Evolutionary conservation across 2,329 filamentous ascomycete species (phyloP).

Genomic region (Myriosclerotinia duriaeana): DNA sequence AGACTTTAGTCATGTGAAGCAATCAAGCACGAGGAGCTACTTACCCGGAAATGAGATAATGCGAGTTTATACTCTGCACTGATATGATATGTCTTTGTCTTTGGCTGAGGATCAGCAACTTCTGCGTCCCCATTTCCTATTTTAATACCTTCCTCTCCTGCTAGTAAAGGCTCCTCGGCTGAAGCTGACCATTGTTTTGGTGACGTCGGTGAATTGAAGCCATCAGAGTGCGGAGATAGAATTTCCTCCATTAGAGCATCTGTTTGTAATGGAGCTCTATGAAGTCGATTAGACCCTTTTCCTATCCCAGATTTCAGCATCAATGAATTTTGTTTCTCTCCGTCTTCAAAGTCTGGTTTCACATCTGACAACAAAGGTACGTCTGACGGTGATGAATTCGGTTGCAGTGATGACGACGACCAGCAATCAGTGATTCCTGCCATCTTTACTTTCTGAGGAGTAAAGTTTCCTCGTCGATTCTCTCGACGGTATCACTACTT

Average conservation of each 20-base stretch:
- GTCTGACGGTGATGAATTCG: background rate
- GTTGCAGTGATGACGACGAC: background rate
- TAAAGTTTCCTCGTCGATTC: background rate
- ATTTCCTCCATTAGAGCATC: constrained; percentile 14
- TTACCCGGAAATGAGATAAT: constrained; percentile 18
- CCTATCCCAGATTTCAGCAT: background rate
- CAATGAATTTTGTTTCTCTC: background rate
- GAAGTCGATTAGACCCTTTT: background rate
- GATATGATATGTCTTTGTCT: background rate
- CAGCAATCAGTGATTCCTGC: background rate
- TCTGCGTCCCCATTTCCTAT: background rate
- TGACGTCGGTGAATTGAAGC: constrained; percentile 3
- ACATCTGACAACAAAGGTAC: constrained; percentile 12
- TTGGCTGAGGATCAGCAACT: background rate
- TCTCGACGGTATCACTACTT: background rate
- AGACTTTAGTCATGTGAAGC: background rate
- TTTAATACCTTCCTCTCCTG: background rate
- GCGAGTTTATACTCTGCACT: constrained; percentile 13
- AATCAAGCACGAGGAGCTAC: background rate
- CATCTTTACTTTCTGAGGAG: constrained; percentile 13
- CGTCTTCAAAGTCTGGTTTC: background rate
- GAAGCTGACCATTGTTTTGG: constrained; percentile 6
- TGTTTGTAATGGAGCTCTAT: constrained; percentile 2
- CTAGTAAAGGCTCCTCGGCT: constrained; percentile 17
- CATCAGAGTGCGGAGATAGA: background rate